These are phyloP conservation scores for Mesembryanthemum crystallinum DNA, from an alignment of 148 eudicot species.

Conservation along the genomic window DNA sequence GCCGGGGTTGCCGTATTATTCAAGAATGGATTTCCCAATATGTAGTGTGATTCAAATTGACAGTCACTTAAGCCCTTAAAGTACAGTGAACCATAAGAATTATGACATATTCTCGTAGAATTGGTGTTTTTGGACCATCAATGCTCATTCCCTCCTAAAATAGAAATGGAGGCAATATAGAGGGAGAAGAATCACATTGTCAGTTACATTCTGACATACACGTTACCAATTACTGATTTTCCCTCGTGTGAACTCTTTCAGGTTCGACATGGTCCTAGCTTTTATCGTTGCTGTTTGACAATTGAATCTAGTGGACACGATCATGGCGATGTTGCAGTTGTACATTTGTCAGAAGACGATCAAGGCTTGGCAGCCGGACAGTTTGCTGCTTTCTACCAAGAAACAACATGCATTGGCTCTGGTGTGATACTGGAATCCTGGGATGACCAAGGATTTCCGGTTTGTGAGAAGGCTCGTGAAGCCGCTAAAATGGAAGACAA, in stretches of 20 bases:
- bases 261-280: constrained; percentile 95
- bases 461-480: constrained; percentile 73
- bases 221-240: background rate
- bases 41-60: background rate
- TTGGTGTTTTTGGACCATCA: too few species aligned
- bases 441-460: constrained; percentile 80
- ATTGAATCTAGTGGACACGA: constrained; percentile 43
- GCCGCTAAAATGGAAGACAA: constrained; percentile 53
- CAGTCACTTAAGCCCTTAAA: background rate
- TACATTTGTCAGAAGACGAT: constrained; percentile 78
- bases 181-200: background rate
- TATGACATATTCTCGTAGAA: background rate
- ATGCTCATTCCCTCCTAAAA: background rate
- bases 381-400: constrained; percentile 86
- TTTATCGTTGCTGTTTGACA: constrained; percentile 55
- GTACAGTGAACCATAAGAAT: background rate
- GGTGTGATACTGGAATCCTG: constrained; percentile 86
- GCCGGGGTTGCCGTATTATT: background rate
- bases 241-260: constrained; percentile 23
- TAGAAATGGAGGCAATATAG: background rate
- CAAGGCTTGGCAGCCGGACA: constrained; percentile 99
- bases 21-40: background rate
- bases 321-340: constrained; percentile 52
- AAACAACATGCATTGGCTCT: constrained; percentile 67
- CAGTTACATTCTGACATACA: too few species aligned